These are phyloP conservation scores for Platismatia glauca DNA, from an alignment of 495 filamentous ascomycete species.

Conservation along the genomic window DNA sequence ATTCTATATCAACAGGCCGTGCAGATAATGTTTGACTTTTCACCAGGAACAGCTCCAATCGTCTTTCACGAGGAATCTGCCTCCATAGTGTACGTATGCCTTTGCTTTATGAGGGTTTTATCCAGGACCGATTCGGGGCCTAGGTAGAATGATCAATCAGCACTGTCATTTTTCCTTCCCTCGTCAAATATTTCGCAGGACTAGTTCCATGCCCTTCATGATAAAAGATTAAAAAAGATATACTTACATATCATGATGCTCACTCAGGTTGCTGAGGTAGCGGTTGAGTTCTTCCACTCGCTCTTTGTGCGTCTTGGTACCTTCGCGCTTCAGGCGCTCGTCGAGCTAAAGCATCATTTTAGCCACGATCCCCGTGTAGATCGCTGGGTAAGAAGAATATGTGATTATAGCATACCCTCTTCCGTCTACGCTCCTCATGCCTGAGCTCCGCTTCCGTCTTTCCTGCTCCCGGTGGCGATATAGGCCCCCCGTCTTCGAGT, in stretches of 20 bases:
- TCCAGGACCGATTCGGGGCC: conserved; percentile 69
- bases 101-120: conserved; percentile 29
- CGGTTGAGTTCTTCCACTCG: conserved; percentile 92
- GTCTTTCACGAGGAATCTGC: neutral
- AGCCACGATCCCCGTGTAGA: conserved; percentile 7
- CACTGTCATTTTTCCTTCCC: neutral
- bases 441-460: conserved; percentile 85
- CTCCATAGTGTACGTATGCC: neutral
- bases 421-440: conserved; percentile 69
- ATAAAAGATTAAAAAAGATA: conserved; percentile 6
- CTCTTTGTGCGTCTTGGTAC: conserved; percentile 93
- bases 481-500: conserved; percentile 22
- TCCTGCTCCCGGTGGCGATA: conserved; percentile 13
- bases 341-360: conserved; percentile 21
- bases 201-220: neutral
- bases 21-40: neutral
- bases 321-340: conserved; percentile 72
- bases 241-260: conserved; percentile 92
- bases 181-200: neutral
- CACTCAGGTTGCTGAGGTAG: conserved; percentile 81
- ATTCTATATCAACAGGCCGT: neutral
- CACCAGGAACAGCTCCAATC: neutral
- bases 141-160: conserved; percentile 19
- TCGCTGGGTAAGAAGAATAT: conserved; percentile 2
- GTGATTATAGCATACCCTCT: conserved; percentile 53